Evolutionary conservation across 2,329 filamentous ascomycete genomes (phyloP).

Genomic region (Aspergillus hiratsukae): DNA sequence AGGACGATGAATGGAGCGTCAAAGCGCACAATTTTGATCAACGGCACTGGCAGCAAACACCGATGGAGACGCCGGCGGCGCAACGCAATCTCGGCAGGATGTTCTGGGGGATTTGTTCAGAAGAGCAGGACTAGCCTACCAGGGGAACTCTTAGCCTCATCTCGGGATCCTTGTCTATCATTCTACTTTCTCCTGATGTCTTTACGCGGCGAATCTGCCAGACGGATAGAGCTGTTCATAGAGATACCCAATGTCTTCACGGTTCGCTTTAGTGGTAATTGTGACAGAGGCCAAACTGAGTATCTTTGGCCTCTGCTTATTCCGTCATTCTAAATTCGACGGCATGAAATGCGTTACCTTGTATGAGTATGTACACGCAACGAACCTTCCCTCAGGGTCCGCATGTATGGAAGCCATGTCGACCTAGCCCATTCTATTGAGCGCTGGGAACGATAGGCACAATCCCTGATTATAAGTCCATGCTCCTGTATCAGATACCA

Average conservation of each 20-base stretch:
- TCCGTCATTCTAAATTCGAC: not conserved
- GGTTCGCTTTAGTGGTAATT: not conserved
- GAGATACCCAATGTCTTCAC: conserved; percentile 5
- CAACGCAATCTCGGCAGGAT: conserved; percentile 25
- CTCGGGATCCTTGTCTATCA: not conserved
- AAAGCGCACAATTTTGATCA: conserved; percentile 39
- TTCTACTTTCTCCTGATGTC: not conserved
- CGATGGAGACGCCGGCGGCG: conserved; percentile 10
- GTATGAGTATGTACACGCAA: not conserved
- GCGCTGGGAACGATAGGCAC: not conserved
- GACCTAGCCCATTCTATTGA: no score
- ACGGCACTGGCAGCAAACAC: conserved; percentile 16
- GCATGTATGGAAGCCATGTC: not conserved
- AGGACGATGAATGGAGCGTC: conserved; percentile 50
- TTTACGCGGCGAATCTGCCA: not conserved
- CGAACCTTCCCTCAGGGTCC: not conserved
- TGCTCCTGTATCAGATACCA: not conserved
- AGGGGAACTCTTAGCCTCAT: conserved; percentile 13
- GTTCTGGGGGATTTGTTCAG: conserved; percentile 42
- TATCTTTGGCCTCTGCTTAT: not conserved
- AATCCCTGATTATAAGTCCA: not conserved
- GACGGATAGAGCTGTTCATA: not conserved
- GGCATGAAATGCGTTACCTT: not conserved
- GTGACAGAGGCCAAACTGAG: not conserved
- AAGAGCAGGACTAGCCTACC: conserved; percentile 37